These are phyloP conservation scores for Postia placenta DNA, from an alignment of 768 basidiomycete genomes.

Conservation along the genomic window DNA sequence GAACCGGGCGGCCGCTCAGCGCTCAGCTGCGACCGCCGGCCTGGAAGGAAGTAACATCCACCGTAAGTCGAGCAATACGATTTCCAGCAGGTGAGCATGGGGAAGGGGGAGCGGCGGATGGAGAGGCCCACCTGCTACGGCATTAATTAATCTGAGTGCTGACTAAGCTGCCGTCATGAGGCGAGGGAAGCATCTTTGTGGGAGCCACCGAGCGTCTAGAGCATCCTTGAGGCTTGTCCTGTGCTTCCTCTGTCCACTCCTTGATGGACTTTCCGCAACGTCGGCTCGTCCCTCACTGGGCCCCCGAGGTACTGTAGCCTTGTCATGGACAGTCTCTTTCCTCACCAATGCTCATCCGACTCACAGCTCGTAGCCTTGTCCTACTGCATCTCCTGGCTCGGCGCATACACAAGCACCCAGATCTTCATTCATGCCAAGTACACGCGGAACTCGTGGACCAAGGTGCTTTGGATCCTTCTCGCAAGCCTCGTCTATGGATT, in stretches of 20 bases:
- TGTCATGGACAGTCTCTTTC: neutral
- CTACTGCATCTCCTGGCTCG: slow-evolving; percentile 24
- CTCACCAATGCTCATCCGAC: neutral
- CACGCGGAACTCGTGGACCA: slow-evolving; percentile 11
- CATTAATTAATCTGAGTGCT: no score
- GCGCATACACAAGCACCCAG: slow-evolving; percentile 25
- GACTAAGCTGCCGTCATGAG: no score
- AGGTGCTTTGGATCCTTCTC: slow-evolving; percentile 21
- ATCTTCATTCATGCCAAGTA: slow-evolving; percentile 26
- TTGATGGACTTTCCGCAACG: neutral
- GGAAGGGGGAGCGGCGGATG: no score
- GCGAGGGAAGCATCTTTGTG: no score
- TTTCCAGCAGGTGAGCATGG: no score
- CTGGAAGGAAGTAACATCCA: no score
- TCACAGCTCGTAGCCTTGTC: slow-evolving; percentile 22
- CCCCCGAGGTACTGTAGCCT: slow-evolving; percentile 16
- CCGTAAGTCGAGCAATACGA: no score
- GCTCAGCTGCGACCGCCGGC: no score
- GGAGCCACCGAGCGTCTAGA: no score
- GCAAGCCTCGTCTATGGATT: slow-evolving; percentile 25
- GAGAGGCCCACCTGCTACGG: no score
- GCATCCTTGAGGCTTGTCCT: no score
- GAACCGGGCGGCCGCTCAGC: no score
- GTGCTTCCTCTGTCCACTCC: neutral
- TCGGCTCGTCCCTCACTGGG: slow-evolving; percentile 20